Conservation (phyloP, 2,329 filamentous ascomycete species). For the Beauveria pseudobassiana region DNA sequence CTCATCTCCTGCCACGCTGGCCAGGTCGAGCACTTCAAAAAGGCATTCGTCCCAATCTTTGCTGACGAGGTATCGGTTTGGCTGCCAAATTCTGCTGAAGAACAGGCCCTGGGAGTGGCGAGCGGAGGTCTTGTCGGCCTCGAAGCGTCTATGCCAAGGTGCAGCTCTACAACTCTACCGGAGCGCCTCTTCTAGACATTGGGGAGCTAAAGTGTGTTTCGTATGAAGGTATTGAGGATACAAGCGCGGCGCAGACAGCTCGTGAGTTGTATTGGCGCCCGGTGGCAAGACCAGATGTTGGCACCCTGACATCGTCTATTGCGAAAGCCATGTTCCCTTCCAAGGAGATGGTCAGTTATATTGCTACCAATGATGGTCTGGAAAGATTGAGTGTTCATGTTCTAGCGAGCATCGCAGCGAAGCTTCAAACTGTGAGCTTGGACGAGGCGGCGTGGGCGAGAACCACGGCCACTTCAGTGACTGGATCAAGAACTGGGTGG, state of each 20-base stretch:
- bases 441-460: background rate
- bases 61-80: background rate
- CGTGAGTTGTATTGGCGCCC: background rate
- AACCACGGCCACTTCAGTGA: background rate
- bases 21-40: conserved; percentile 16
- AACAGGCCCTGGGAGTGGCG: background rate
- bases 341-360: background rate
- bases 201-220: conserved; percentile 17
- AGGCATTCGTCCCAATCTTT: conserved; percentile 17
- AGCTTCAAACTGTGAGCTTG: background rate
- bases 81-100: background rate
- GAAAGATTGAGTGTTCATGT: background rate
- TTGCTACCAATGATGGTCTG: background rate
- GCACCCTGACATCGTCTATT: background rate
- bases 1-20: conserved; percentile 19
- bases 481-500: background rate
- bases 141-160: conserved; percentile 19
- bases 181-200: conserved; percentile 18
- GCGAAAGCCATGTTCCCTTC: background rate
- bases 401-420: background rate
- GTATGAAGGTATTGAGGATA: conserved; percentile 15
- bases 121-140: background rate
- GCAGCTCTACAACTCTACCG: conserved; percentile 15
- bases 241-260: conserved; percentile 12
- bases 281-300: background rate